These are phyloP conservation scores for Ophiocordyceps australis DNA, from an alignment of 2,329 filamentous ascomycete species.

Conservation along the genomic window DNA sequence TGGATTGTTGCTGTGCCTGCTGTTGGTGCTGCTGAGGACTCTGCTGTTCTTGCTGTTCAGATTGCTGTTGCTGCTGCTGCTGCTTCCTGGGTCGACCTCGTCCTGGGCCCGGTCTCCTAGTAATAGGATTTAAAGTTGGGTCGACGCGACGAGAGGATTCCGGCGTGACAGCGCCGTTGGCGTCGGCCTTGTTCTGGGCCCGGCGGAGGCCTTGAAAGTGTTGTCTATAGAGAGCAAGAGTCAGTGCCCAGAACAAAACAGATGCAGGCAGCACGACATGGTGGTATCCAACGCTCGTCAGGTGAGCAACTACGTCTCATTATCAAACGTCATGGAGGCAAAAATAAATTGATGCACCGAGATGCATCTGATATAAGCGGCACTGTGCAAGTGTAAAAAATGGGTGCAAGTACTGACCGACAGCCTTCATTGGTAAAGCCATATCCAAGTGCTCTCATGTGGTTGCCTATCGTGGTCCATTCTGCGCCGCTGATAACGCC, in stretches of 20 bases:
- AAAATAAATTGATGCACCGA: too few relatives aligned
- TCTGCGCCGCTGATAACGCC: constrained; percentile 42
- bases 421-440: constrained; percentile 48
- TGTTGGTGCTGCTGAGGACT: background rate
- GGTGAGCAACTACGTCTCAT: too few relatives aligned
- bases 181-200: constrained; percentile 32
- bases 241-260: too few relatives aligned
- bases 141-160: constrained; percentile 23
- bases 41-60: background rate
- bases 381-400: too few relatives aligned
- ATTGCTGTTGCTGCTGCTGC: constrained; percentile 5
- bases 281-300: too few relatives aligned
- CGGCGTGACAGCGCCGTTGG: constrained; percentile 12
- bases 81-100: constrained; percentile 33
- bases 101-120: constrained; percentile 38
- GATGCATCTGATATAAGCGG: too few relatives aligned
- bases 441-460: constrained; percentile 40
- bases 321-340: too few relatives aligned
- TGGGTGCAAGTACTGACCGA: too few relatives aligned
- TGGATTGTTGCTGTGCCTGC: too few relatives aligned
- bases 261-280: background rate
- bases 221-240: constrained; percentile 26
- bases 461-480: constrained; percentile 43
- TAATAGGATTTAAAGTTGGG: constrained; percentile 38
- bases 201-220: constrained; percentile 41